These are phyloP conservation scores for Globisporangium apiculatum DNA, from an alignment of 352 stramenopile species.

Conservation along the genomic window DNA sequence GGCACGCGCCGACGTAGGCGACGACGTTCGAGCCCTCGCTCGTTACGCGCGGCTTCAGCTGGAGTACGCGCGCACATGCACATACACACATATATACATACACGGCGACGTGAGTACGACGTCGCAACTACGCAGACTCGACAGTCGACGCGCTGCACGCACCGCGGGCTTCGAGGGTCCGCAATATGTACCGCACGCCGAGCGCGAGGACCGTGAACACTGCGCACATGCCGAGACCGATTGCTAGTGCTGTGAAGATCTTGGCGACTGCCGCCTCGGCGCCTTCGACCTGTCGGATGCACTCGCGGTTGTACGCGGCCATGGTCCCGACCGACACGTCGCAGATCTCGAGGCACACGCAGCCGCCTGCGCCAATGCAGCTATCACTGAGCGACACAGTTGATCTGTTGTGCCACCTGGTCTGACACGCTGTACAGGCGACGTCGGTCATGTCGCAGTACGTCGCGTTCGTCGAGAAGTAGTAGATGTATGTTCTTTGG, in stretches of 20 bases:
- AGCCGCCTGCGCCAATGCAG: slow-evolving; percentile 23
- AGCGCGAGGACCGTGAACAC: slow-evolving; percentile 4
- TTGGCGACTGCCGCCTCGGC: not conserved
- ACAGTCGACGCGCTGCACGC: not conserved
- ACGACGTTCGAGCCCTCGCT: slow-evolving; percentile 2
- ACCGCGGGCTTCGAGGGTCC: slow-evolving; percentile 2
- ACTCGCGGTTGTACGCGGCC: not conserved
- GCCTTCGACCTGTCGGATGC: not conserved
- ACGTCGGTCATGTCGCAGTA: slow-evolving; percentile 34
- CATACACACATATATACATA: not conserved
- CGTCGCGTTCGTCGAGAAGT: slow-evolving; percentile 36
- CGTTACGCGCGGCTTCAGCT: not conserved
- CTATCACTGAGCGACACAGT: slow-evolving; percentile 5
- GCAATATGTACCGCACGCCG: slow-evolving; percentile 5
- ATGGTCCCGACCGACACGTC: slow-evolving; percentile 5
- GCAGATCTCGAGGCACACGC: slow-evolving; percentile 31
- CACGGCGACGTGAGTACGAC: too few species aligned
- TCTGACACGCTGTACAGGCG: slow-evolving; percentile 16
- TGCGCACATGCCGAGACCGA: slow-evolving; percentile 4
- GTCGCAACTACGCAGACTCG: too few species aligned
- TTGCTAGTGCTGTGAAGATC: slow-evolving; percentile 6
- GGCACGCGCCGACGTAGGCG: slow-evolving; percentile 15
- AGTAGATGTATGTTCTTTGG: slow-evolving; percentile 20
- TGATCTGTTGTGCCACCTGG: not conserved
- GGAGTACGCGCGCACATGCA: not conserved